These are phyloP conservation scores for Colletotrichum kahawae DNA, from an alignment of 2,329 filamentous ascomycete species.

Conservation along the genomic window DNA sequence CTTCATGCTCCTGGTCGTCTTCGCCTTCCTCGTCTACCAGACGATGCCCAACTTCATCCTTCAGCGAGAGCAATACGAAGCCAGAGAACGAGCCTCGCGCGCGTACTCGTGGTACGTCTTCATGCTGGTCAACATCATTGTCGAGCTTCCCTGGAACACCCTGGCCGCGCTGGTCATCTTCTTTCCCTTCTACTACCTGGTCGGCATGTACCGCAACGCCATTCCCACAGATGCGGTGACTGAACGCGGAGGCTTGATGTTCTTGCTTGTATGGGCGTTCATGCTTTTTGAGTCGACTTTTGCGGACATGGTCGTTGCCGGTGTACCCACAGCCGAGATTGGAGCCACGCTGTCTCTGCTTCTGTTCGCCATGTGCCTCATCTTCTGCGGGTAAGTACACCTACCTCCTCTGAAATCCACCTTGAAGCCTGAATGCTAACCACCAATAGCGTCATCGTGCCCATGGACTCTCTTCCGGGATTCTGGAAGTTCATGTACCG, in stretches of 20 bases:
- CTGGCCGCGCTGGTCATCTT: constrained; percentile 65
- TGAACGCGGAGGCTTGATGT: constrained; percentile 63
- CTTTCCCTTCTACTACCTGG: constrained; percentile 70
- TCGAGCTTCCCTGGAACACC: constrained; percentile 72
- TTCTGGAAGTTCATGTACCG: constrained; percentile 79
- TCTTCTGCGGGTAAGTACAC: constrained; percentile 54
- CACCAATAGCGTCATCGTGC: constrained; percentile 59
- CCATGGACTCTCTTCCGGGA: constrained; percentile 58
- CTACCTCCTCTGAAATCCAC: accelerated
- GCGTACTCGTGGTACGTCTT: constrained; percentile 71
- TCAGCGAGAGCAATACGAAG: constrained; percentile 70
- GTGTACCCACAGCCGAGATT: constrained; percentile 65
- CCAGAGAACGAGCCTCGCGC: constrained; percentile 67
- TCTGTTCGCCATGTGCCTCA: constrained; percentile 63
- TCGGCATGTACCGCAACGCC: constrained; percentile 63
- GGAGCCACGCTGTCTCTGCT: constrained; percentile 67
- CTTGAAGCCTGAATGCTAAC: not conserved
- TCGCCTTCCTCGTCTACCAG: constrained; percentile 63
- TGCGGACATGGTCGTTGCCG: constrained; percentile 65
- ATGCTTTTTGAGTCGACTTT: constrained; percentile 70
- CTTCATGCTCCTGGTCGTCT: constrained; percentile 70
- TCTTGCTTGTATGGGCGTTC: constrained; percentile 66
- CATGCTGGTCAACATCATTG: constrained; percentile 67
- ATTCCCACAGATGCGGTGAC: not conserved
- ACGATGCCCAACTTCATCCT: constrained; percentile 72